A percentile compares a stretch with the other conserved stretches of the same genome.
These are phyloP conservation scores for Hamigera avellanea DNA, from an alignment of 495 filamentous ascomycete genomes.

Conservation along the genomic window DNA sequence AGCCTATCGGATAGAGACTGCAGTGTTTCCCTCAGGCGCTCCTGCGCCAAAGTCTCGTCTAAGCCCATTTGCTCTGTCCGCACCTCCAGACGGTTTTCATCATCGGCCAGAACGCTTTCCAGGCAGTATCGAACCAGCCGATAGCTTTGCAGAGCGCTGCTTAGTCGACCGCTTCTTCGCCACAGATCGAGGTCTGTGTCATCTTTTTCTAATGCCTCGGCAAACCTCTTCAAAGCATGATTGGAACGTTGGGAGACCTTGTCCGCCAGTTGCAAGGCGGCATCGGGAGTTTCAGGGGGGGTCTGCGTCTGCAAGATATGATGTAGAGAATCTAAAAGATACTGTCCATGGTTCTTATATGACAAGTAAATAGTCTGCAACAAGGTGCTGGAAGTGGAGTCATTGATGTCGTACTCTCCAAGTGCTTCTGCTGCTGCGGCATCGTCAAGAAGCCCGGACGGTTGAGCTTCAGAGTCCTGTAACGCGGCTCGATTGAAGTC, in stretches of 20 bases:
- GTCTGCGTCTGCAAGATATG: slow-evolving; percentile 15
- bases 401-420: slow-evolving; percentile 33
- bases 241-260: slow-evolving; percentile 15
- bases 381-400: slow-evolving; percentile 65
- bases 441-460: slow-evolving; percentile 28
- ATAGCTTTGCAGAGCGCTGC: slow-evolving; percentile 59
- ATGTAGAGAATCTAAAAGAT: slow-evolving; percentile 64
- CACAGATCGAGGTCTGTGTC: slow-evolving; percentile 92
- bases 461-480: slow-evolving; percentile 40
- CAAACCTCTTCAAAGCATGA: slow-evolving; percentile 47
- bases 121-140: slow-evolving; percentile 77
- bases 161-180: slow-evolving; percentile 72
- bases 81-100: slow-evolving; percentile 58
- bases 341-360: slow-evolving; percentile 92
- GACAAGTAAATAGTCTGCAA: slow-evolving; percentile 85
- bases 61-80: slow-evolving; percentile 67
- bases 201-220: slow-evolving; percentile 73
- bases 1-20: slow-evolving; percentile 58
- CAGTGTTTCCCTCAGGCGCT: slow-evolving; percentile 61
- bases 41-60: slow-evolving; percentile 73
- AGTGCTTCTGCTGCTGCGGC: slow-evolving; percentile 32
- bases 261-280: slow-evolving; percentile 23
- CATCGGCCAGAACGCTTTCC: slow-evolving; percentile 80
- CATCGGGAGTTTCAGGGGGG: slow-evolving; percentile 17
- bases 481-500: slow-evolving; percentile 59